These are phyloP conservation scores for Alternaria burnsii DNA, from an alignment of 2,329 filamentous ascomycete species.

Conservation along the genomic window DNA sequence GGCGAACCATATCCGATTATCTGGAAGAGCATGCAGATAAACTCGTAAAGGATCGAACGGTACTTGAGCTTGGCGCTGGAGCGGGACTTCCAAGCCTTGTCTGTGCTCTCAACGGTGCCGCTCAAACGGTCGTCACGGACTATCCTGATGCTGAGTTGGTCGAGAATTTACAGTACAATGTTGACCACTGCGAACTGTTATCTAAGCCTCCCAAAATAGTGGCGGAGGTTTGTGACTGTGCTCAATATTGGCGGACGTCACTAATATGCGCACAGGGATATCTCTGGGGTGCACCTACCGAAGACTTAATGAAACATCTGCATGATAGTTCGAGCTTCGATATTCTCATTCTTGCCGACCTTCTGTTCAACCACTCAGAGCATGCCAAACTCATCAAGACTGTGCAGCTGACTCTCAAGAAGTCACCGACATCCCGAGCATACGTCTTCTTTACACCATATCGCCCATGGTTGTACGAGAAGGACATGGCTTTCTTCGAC, in stretches of 20 bases:
- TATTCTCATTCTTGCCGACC: conserved; percentile 83
- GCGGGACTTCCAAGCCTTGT: conserved; percentile 85
- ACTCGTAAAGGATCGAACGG: conserved; percentile 71
- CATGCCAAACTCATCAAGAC: conserved; percentile 79
- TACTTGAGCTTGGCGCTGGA: conserved; percentile 89
- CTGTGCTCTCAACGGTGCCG: conserved; percentile 75
- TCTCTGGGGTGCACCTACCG: conserved; percentile 78
- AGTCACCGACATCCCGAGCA: conserved; percentile 65
- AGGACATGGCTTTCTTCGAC: conserved; percentile 88
- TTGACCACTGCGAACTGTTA: conserved; percentile 63
- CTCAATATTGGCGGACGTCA: neutral
- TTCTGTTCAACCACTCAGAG: conserved; percentile 91
- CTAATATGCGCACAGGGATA: conserved; percentile 66
- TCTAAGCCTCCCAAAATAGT: conserved; percentile 48
- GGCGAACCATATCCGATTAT: conserved; percentile 78
- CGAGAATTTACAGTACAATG: conserved; percentile 79
- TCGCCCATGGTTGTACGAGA: conserved; percentile 85
- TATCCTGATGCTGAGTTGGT: conserved; percentile 88
- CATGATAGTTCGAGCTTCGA: conserved; percentile 69
- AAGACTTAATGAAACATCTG: conserved; percentile 67
- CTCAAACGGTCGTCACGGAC: conserved; percentile 78
- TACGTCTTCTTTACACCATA: conserved; percentile 96
- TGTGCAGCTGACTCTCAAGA: conserved; percentile 72
- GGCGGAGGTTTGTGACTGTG: conserved; percentile 43
- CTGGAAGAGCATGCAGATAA: conserved; percentile 72